phyloP scores from a whole-genome alignment of 2,329 filamentous ascomycete genomes.

The Lizonia empirigonia region DNA sequence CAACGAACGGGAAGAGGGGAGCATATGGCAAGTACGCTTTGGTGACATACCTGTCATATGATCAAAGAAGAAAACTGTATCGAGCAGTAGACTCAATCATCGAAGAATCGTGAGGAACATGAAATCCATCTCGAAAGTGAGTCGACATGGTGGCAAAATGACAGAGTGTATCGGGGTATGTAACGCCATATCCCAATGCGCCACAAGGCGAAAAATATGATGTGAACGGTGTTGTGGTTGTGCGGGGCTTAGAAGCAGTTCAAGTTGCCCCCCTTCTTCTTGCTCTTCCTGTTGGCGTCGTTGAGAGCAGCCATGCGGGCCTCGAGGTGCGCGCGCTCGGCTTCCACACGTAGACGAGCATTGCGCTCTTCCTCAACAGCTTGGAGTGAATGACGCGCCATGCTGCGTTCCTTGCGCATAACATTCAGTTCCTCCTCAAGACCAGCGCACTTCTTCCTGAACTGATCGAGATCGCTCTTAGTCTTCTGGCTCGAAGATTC shows the following conservation, averaged over 20 bases:
- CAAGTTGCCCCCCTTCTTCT: slow-evolving; percentile 89
- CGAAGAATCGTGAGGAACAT: slow-evolving; percentile 4
- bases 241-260: slow-evolving; percentile 82
- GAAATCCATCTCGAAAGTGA: slow-evolving; percentile 1
- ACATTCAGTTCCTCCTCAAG: slow-evolving; percentile 74
- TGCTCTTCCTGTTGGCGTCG: slow-evolving; percentile 87
- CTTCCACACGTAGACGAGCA: slow-evolving; percentile 88
- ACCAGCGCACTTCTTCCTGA: slow-evolving; percentile 82
- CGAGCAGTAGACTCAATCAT: background rate
- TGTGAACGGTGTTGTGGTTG: slow-evolving; percentile 8
- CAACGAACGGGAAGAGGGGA: background rate
- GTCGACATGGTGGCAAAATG: slow-evolving; percentile 8
- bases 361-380: slow-evolving; percentile 96
- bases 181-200: slow-evolving; percentile 31
- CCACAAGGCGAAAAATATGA: slow-evolving; percentile 30
- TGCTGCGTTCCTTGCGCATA: slow-evolving; percentile 64
- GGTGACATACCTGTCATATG: slow-evolving; percentile 3
- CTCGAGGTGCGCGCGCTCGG: slow-evolving; percentile 85
- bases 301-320: slow-evolving; percentile 80
- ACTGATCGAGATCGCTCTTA: slow-evolving; percentile 86
- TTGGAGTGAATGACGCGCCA: slow-evolving; percentile 72
- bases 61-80: background rate
- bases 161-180: slow-evolving; percentile 31
- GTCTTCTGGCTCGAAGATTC: slow-evolving; percentile 91
- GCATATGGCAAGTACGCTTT: slow-evolving; percentile 4